A percentile compares a stretch with the other conserved stretches of the same genome.
Evolutionary conservation across 2,329 filamentous ascomycete species (phyloP).

Genomic region (Trichoderma breve): DNA sequence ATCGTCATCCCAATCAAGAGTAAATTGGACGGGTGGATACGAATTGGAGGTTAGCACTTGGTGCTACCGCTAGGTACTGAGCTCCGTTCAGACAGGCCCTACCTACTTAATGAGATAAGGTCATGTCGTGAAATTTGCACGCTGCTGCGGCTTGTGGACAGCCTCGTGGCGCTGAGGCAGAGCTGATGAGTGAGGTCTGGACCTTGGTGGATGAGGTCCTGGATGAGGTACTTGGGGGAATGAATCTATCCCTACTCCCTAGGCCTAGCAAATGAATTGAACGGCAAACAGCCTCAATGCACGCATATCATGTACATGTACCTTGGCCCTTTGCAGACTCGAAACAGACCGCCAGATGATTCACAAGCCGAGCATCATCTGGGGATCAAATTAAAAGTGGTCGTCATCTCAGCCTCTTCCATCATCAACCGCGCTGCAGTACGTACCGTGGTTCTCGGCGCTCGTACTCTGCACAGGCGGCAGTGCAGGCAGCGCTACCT

Average conservation of each 20-base stretch:
- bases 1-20: neutral
- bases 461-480: neutral
- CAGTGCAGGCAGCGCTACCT: neutral
- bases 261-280: neutral
- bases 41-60: neutral
- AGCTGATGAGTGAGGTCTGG: neutral
- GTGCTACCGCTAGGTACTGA: neutral
- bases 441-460: neutral
- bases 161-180: neutral
- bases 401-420: conserved; percentile 14
- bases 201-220: neutral
- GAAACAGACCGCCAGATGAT: conserved; percentile 3
- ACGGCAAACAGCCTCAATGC: neutral
- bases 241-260: neutral
- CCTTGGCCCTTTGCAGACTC: neutral
- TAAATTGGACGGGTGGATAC: neutral
- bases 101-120: neutral
- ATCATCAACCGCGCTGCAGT: neutral
- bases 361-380: neutral
- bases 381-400: conserved; percentile 18
- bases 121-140: neutral
- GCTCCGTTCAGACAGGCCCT: neutral
- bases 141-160: neutral
- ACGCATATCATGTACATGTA: neutral
- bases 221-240: neutral